Conservation (phyloP, 2,329 filamentous ascomycete genomes). For the Cyanodermella asteris region DNA sequence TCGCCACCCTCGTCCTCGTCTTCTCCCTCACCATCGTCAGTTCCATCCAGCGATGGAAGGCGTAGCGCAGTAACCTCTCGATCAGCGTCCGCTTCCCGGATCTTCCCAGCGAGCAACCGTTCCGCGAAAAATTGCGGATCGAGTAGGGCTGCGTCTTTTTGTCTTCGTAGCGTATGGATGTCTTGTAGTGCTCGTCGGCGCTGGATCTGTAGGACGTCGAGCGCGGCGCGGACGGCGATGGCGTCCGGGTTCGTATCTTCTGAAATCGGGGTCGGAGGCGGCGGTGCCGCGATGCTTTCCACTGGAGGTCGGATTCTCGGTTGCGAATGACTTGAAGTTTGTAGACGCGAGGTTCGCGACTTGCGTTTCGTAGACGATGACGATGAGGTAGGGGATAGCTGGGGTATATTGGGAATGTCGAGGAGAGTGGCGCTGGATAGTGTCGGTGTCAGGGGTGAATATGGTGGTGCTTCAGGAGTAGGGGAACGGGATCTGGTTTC, state of each 20-base stretch:
- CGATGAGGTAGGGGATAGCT: conserved; percentile 1
- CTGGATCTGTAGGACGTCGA: conserved; percentile 73
- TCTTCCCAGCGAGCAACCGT: conserved; percentile 42
- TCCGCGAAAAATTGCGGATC: conserved; percentile 51
- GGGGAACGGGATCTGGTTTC: conserved; percentile 3
- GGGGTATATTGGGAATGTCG: not conserved
- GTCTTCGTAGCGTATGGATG: conserved; percentile 44
- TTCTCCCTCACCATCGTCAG: conserved; percentile 14
- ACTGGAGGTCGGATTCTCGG: not conserved
- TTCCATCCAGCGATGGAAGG: too few relatives aligned
- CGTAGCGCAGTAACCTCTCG: conserved; percentile 4
- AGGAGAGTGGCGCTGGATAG: conserved; percentile 4
- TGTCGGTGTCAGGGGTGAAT: conserved; percentile 8
- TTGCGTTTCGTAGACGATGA: not conserved
- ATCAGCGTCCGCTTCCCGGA: conserved; percentile 21
- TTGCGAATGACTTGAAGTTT: not conserved
- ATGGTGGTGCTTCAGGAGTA: conserved; percentile 7
- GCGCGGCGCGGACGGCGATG: conserved; percentile 64
- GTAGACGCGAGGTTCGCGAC: not conserved
- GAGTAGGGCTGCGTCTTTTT: conserved; percentile 47
- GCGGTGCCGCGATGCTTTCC: conserved; percentile 5
- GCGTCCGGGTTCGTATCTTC: conserved; percentile 53
- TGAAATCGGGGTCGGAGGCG: conserved; percentile 21
- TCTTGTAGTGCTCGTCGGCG: conserved; percentile 55
- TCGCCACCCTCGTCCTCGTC: conserved; percentile 15